Evolutionary conservation across 805 yeast species (phyloP).

Genomic region (Wilhelminamyces savonicus): DNA sequence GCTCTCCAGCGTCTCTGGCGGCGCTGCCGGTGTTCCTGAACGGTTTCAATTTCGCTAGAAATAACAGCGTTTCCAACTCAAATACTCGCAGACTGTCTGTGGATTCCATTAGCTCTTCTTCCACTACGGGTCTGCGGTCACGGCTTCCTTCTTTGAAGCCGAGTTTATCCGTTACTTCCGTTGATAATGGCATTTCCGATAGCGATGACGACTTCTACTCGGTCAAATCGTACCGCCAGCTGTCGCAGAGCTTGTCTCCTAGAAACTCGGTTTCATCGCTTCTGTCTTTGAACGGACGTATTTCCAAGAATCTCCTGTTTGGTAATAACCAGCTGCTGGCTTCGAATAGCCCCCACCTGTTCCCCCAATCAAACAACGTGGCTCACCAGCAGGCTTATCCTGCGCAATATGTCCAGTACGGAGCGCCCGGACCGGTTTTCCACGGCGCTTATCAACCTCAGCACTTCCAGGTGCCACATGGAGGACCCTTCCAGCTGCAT

Average conservation of each 20-base stretch:
- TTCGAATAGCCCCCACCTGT: too few relatives aligned
- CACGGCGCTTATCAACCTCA: neutral
- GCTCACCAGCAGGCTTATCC: conserved; percentile 3
- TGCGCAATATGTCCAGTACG: neutral
- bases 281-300: conserved; percentile 11
- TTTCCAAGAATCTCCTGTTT: conserved; percentile 1
- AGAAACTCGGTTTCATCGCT: conserved; percentile 11
- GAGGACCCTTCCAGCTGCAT: neutral
- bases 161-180: conserved; percentile 13
- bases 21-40: too few relatives aligned
- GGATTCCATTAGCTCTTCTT: conserved; percentile 45
- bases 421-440: neutral
- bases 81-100: conserved; percentile 31
- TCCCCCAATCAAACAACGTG: neutral
- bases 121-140: conserved; percentile 28
- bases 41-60: too few relatives aligned
- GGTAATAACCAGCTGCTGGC: too few relatives aligned
- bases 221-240: conserved; percentile 9
- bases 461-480: neutral
- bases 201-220: conserved; percentile 19
- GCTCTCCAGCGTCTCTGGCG: too few relatives aligned
- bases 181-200: conserved; percentile 5
- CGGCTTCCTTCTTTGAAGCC: conserved; percentile 27
- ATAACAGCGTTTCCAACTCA: conserved; percentile 5
- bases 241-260: conserved; percentile 5